A percentile compares a stretch with the other conserved stretches of the same genome.
Evolutionary conservation across 1,284 basidiomycete genomes (phyloP).

Genomic region (Phenoliferia sp.): DNA sequence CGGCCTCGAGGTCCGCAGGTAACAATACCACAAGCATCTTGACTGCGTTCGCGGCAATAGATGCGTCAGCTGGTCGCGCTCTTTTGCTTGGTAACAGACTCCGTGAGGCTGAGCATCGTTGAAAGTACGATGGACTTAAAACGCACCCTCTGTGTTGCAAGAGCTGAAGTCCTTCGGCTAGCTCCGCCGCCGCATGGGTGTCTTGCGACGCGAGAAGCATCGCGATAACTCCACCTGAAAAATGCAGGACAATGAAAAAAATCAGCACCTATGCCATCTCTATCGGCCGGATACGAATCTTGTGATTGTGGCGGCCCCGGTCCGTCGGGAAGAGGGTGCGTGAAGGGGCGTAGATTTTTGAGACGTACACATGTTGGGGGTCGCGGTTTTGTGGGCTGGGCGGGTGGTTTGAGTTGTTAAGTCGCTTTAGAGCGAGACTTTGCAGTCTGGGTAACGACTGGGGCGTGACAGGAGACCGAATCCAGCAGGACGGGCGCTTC

Average conservation of each 20-base stretch:
- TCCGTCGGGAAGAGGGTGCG: background rate
- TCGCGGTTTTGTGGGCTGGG: background rate
- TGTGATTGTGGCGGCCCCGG: too few species aligned
- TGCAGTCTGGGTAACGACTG: background rate
- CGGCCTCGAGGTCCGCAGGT: slow-evolving; percentile 93
- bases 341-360: background rate
- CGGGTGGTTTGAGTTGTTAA: background rate
- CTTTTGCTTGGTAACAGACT: too few species aligned
- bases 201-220: slow-evolving; percentile 33
- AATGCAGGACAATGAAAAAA: background rate
- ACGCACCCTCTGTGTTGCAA: slow-evolving; percentile 68
- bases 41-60: slow-evolving; percentile 51
- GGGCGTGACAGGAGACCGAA: background rate
- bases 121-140: too few species aligned
- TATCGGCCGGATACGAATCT: background rate
- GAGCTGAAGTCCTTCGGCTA: slow-evolving; percentile 75
- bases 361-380: slow-evolving; percentile 5
- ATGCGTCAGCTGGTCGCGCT: background rate
- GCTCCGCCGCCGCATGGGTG: slow-evolving; percentile 31
- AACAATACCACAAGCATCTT: slow-evolving; percentile 97
- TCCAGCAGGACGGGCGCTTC: background rate
- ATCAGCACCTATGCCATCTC: background rate
- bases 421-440: background rate
- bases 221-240: slow-evolving; percentile 34
- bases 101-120: too few species aligned